Conservation (phyloP, 495 filamentous ascomycete species). For the Aspergillus sclerotioniger region DNA sequence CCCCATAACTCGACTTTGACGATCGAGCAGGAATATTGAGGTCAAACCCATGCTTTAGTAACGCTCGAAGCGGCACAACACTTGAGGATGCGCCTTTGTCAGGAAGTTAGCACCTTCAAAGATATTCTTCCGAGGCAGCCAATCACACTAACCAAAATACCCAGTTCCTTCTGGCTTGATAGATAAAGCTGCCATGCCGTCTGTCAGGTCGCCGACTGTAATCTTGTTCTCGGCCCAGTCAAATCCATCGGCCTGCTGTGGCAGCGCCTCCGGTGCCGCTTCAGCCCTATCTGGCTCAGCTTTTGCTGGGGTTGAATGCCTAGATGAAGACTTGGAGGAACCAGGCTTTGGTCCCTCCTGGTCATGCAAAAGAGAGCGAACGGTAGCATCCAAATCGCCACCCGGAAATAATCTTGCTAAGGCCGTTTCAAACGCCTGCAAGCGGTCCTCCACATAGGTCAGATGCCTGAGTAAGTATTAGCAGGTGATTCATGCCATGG, state of each 20-base stretch:
- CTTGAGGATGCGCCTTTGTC: constrained; percentile 43
- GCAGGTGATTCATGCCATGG: neutral
- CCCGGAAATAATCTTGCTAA: constrained; percentile 44
- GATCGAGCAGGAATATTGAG: constrained; percentile 41
- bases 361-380: constrained; percentile 44
- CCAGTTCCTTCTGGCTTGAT: constrained; percentile 50
- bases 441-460: constrained; percentile 49
- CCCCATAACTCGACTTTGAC: constrained; percentile 18
- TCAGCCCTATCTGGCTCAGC: constrained; percentile 38
- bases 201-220: constrained; percentile 43
- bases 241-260: constrained; percentile 51
- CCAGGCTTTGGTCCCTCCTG: constrained; percentile 32
- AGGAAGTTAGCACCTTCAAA: constrained; percentile 12
- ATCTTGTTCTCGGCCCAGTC: constrained; percentile 52
- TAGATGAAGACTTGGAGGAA: constrained; percentile 38
- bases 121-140: neutral
- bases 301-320: constrained; percentile 40
- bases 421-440: constrained; percentile 45
- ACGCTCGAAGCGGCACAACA: constrained; percentile 44
- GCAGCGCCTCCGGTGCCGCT: constrained; percentile 43
- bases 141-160: constrained; percentile 42
- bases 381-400: constrained; percentile 47
- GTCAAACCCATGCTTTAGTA: constrained; percentile 47
- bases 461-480: constrained; percentile 35
- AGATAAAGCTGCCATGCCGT: constrained; percentile 54